Base-by-base conservation (phyloP, 495 filamentous ascomycete genomes). In the Parmelia sp. region DNA sequence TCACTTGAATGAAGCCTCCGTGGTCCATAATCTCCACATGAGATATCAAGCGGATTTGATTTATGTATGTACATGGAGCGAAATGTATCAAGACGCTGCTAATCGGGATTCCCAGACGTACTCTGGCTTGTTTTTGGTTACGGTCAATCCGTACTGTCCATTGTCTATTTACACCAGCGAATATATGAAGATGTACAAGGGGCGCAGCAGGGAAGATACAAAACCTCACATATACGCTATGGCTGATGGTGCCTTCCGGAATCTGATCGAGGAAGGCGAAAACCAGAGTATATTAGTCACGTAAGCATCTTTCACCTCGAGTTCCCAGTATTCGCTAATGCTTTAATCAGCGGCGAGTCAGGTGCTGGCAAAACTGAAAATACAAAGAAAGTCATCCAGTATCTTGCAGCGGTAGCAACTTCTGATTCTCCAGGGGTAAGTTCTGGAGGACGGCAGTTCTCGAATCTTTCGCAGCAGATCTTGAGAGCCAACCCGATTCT, bases 341-440 rank as follows among this genome's bases (percentile, higher is more conserved):
- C 47, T 29, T 44, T 5, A 39, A 55, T 23, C 60, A 85, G 83
- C 37, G 95, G 95, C 73, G 95, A 99, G 76, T 99, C 95, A 27
- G 95, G 95, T 67, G 95, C 95, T 35, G 95, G 95, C 66, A 99
- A 99, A 76, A 99, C 95, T 0, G 95, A 99, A 73, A 99, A 99
- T 68, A 99, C 95, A 4, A 99, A 99, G 72, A 99, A 99, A 75
- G 95, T 99, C 58, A 99, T 99, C 61, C 95, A 99, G 67, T 99
- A 97, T 74, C 84, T 99, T 56, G 95, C 95, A 27, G 92, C 92
- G 19, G 93, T 97, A 44, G 95, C 95, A 7, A 88, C 88, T 29
- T 86, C 90, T 1, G 90, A 95, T 60, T 88, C 87, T 7, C 83
- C 88, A 6, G 86, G 84, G 71, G 82, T 77, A 57, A 86, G 85